Evolutionary conservation across 2,329 filamentous ascomycete species (phyloP).

Genomic region (Chaetomiaceae sp.): DNA sequence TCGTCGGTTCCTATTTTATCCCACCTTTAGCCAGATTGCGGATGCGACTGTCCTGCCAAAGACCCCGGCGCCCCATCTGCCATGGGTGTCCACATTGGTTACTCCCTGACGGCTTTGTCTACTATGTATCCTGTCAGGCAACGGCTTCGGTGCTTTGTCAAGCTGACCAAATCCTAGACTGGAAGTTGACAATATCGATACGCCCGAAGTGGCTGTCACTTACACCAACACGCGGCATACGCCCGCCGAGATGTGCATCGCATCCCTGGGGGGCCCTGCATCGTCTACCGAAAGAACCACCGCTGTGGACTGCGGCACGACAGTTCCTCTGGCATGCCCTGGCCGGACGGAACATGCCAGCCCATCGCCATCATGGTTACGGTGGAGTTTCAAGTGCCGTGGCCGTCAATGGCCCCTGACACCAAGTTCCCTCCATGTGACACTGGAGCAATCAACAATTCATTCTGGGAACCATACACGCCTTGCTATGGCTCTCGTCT

Average conservation of each 20-base stretch:
- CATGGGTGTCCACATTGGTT: conserved; percentile 16
- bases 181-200: conserved; percentile 20
- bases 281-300: conserved; percentile 13
- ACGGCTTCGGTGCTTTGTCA: conserved; percentile 27
- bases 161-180: conserved; percentile 28
- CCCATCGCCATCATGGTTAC: conserved; percentile 3
- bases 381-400: conserved; percentile 25
- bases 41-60: conserved; percentile 24
- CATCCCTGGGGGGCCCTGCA: conserved; percentile 8
- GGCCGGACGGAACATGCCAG: conserved; percentile 21
- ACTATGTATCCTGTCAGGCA: conserved; percentile 14
- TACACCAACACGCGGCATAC: neutral
- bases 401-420: conserved; percentile 17
- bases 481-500: conserved; percentile 8
- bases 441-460: conserved; percentile 26
- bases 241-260: conserved; percentile 9
- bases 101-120: conserved; percentile 13
- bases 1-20: conserved; percentile 20
- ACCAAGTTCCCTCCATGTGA: conserved; percentile 26
- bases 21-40: conserved; percentile 29
- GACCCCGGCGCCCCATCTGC: conserved; percentile 11
- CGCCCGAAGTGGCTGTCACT: conserved; percentile 23
- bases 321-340: conserved; percentile 7
- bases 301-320: conserved; percentile 14
- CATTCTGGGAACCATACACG: conserved; percentile 19